Base-by-base conservation (phyloP, 306 rosid genomes). In the Prinsepia uniflora region DNA sequence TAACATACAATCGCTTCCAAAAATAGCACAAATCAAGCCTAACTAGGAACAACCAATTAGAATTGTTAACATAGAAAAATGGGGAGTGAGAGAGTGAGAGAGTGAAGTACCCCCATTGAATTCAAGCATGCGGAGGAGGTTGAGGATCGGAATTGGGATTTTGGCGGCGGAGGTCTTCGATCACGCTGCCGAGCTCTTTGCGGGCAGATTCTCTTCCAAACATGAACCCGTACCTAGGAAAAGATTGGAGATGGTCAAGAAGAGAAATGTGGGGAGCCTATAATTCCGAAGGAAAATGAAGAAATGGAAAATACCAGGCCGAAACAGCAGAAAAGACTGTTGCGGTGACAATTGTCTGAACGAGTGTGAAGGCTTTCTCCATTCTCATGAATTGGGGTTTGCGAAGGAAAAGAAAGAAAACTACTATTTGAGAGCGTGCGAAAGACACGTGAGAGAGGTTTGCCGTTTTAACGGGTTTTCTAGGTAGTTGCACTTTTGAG, bases 151-250 rank as follows among this genome's bases (percentile, higher is more conserved):
- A 48, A 47, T 53, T 36, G 6, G 89, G 74, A 62, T 66, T 84
- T 60, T 79, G 84, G 1, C 84, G 81, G 44, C 96, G 96, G 52
- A 94, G 96, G 74, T 81, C 89, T 67, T 86, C 81, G 58, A 94
- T 87, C 55, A 94, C 63, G 36, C 81, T 72, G 69, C 96, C 89
- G 43, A 91, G 94, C 59, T 94, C 96, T 81, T 94, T 87, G 19
- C 97, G 92, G 62, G 97, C 83, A 72, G 97, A 87, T 48, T 94
- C 97, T 70, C 96, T 85, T 40, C 99, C 97, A 13, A 94, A 89
- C 97, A 94, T 94, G 88, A 94, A 94, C 0, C 96, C 97, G 65
- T 94, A 94, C 94, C 96, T 88, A 65, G 63, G 19, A 57, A 17
- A 62, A 24, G 14, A 19, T 24, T 66, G 56, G 17, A 47, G 17